Evolutionary conservation across 495 filamentous ascomycete genomes (phyloP).

Genomic region (Aspergillus panamensis): DNA sequence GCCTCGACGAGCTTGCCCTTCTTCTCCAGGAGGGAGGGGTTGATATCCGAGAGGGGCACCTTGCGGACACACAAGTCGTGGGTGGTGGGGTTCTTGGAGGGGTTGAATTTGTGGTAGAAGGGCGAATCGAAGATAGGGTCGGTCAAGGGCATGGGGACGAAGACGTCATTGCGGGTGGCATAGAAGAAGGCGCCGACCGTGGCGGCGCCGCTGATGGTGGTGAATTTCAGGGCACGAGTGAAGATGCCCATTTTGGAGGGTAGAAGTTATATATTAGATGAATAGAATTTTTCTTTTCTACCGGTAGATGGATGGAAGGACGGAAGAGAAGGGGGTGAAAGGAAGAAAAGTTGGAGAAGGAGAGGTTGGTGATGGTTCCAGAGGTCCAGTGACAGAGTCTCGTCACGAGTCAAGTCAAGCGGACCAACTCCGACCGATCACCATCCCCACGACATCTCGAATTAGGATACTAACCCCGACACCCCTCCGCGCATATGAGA

Average conservation of each 20-base stretch:
- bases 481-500: no score
- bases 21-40: constrained; percentile 59
- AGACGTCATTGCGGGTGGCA: constrained; percentile 42
- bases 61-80: constrained; percentile 61
- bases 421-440: no score
- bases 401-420: no score
- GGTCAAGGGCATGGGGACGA: constrained; percentile 47
- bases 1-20: constrained; percentile 57
- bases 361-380: no score
- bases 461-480: no score
- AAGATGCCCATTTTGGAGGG: background rate
- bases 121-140: constrained; percentile 61
- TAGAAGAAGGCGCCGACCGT: constrained; percentile 42
- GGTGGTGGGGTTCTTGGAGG: constrained; percentile 54
- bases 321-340: no score
- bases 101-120: constrained; percentile 56
- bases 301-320: background rate
- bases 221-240: constrained; percentile 35
- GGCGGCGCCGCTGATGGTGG: constrained; percentile 40
- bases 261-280: background rate
- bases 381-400: no score
- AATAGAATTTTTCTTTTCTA: background rate
- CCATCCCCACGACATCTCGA: no score
- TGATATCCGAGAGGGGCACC: constrained; percentile 60
- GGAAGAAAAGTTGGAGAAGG: no score